phyloP scores from a whole-genome alignment of 192 early-diverging fungal species.

The Glomus cerebriforme region DNA sequence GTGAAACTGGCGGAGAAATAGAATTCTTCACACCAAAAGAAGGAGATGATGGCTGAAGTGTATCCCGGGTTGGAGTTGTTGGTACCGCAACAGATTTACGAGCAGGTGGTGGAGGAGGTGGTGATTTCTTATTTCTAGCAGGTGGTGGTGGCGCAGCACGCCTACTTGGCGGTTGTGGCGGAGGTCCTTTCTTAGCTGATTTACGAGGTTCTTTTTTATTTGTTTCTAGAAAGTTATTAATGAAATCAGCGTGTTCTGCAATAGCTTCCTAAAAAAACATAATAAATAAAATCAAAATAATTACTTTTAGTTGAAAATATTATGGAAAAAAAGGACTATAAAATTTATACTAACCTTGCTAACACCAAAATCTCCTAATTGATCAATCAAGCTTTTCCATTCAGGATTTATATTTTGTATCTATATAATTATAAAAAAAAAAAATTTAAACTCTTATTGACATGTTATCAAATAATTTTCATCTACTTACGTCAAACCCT shows the following conservation, averaged over 20 bases:
- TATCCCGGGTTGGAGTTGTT: background rate
- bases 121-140: constrained; percentile 16
- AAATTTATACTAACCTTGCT: constrained; percentile 40
- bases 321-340: background rate
- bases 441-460: background rate
- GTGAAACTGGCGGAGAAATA: background rate
- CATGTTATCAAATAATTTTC: background rate
- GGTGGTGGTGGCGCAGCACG: constrained; percentile 36
- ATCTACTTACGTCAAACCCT: constrained; percentile 52
- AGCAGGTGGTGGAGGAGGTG: constrained; percentile 41
- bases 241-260: constrained; percentile 65
- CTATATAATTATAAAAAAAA: constrained; percentile 29
- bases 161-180: constrained; percentile 43
- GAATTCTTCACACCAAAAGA: background rate
- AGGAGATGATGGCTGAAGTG: background rate
- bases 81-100: background rate
- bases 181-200: constrained; percentile 53
- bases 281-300: background rate
- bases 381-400: constrained; percentile 71
- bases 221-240: constrained; percentile 67
- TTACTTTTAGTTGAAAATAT: background rate
- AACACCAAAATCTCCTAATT: constrained; percentile 67
- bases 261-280: constrained; percentile 56
- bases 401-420: constrained; percentile 71
- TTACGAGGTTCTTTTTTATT: constrained; percentile 26